phyloP scores from a whole-genome alignment of 2,329 filamentous ascomycete genomes.

The Aphanocladium album region DNA sequence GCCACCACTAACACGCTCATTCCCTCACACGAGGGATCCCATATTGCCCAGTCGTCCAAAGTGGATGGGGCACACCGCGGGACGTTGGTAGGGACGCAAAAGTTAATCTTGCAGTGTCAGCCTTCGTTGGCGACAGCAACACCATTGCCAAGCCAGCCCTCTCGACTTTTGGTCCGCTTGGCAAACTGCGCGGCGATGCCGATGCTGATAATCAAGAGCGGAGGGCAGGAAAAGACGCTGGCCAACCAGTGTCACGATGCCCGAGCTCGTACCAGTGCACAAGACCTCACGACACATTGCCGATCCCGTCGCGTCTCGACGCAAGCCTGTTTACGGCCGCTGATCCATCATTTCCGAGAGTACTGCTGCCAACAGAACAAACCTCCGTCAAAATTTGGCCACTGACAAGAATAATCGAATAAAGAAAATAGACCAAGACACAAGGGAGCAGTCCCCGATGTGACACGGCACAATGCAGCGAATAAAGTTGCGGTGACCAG shows the following conservation, averaged over 20 bases:
- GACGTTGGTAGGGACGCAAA: background rate
- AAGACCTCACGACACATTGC: too few relatives aligned
- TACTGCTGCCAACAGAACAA: background rate
- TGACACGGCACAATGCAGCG: background rate
- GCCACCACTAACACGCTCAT: background rate
- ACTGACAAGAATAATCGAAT: background rate
- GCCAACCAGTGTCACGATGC: background rate
- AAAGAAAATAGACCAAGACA: background rate
- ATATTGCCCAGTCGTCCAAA: background rate
- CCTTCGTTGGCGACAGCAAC: background rate
- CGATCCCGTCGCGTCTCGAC: too few relatives aligned
- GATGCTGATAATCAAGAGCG: background rate
- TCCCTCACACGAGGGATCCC: background rate
- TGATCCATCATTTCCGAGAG: background rate
- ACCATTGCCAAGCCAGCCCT: background rate
- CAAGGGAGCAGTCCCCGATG: background rate
- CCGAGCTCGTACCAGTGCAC: background rate
- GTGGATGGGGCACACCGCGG: background rate
- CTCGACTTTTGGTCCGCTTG: background rate
- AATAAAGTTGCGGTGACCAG: slow-evolving; percentile 2
- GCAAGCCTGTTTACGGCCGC: background rate
- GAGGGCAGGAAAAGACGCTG: background rate
- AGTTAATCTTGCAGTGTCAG: background rate
- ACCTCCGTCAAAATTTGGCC: background rate
- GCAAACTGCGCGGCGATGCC: background rate